Percentiles rank a stretch among this genome's conserved stretches.
Evolutionary conservation across 768 basidiomycete genomes (phyloP).

Genomic region (Tulasnella sp.): DNA sequence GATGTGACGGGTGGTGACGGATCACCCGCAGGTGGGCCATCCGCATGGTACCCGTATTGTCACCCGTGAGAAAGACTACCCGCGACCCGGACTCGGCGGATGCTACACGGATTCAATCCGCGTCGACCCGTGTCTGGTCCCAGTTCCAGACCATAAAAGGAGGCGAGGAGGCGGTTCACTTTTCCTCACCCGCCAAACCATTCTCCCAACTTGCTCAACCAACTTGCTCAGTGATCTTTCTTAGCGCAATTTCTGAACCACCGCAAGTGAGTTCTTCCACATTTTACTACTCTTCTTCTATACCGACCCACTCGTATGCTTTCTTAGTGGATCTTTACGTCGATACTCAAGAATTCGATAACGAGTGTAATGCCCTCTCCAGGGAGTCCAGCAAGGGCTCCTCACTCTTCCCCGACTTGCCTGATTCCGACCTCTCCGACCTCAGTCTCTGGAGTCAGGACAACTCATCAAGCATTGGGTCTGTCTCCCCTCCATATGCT

Average conservation of each 20-base stretch:
- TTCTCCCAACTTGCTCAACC: background rate
- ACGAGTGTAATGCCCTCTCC: background rate
- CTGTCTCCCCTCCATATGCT: constrained; percentile 16
- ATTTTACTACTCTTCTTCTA: constrained; percentile 20
- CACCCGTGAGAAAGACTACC: no score
- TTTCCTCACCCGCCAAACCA: no score
- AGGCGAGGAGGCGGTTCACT: no score
- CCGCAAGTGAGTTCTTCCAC: constrained; percentile 15
- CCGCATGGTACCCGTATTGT: no score
- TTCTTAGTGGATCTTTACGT: constrained; percentile 14
- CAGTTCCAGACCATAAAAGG: no score
- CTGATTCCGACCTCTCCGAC: constrained; percentile 11
- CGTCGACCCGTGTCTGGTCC: no score
- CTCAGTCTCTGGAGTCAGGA: constrained; percentile 9
- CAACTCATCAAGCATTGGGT: background rate
- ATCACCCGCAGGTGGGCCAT: no score
- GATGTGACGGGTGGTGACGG: no score
- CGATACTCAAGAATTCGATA: constrained; percentile 6
- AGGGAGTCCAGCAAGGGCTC: background rate
- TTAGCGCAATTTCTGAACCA: background rate
- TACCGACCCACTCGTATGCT: constrained; percentile 20
- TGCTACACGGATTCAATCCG: no score
- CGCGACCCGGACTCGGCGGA: no score
- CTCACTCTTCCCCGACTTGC: background rate
- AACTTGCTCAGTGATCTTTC: background rate